Evolutionary conservation across 1,139 yeast species (phyloP).

Genomic region (Candida tetrigidarum): DNA sequence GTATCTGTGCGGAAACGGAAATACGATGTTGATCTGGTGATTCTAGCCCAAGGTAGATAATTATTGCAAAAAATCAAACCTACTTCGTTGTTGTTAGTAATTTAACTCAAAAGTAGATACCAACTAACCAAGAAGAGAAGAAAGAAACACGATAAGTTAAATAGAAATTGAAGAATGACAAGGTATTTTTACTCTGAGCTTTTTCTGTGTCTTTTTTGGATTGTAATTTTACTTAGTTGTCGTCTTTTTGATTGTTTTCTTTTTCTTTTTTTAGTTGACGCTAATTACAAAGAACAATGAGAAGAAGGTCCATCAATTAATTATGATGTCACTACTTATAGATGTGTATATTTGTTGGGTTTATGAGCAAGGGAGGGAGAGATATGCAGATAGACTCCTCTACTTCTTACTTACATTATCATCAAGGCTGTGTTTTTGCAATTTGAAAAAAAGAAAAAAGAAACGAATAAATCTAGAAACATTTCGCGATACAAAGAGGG

Average conservation of each 20-base stretch:
- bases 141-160: not conserved
- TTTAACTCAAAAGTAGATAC: not conserved
- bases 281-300: not conserved
- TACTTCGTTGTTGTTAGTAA: not conserved
- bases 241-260: not conserved
- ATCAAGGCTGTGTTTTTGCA: too few species aligned
- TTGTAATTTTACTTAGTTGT: not conserved
- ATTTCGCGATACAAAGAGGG: too few species aligned
- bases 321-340: too few species aligned
- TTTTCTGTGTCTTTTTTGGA: not conserved
- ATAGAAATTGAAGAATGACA: constrained; percentile 2
- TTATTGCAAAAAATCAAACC: too few species aligned
- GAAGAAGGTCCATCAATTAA: too few species aligned
- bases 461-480: too few species aligned
- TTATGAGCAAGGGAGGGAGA: too few species aligned
- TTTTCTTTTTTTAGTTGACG: not conserved
- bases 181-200: not conserved
- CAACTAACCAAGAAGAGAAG: not conserved
- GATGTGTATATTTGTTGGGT: not conserved
- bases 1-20: not conserved
- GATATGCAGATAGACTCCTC: too few species aligned
- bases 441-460: not conserved
- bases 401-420: too few species aligned
- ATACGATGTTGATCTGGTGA: too few species aligned
- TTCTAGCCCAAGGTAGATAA: too few species aligned